Evolutionary conservation across 257 asterid species (phyloP).

Genomic region (Plantago major): DNA sequence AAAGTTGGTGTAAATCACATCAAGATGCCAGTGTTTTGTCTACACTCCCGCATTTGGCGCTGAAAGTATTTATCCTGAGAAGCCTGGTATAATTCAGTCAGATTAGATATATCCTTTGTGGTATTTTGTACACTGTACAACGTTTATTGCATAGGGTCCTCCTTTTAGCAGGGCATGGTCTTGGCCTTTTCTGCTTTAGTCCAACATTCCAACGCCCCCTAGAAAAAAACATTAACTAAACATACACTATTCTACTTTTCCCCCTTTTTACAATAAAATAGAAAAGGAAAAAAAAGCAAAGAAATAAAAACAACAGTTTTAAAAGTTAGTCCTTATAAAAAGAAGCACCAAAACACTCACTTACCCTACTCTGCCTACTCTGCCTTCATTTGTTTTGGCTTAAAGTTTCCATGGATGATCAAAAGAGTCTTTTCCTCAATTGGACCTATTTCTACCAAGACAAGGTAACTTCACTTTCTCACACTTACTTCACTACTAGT

Average conservation of each 20-base stretch:
- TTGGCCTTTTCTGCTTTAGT: constrained; percentile 50
- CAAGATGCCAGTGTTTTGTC: constrained; percentile 26
- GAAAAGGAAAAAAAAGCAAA: background rate
- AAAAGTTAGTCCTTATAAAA: constrained; percentile 34
- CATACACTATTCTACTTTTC: background rate
- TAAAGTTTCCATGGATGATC: constrained; percentile 52
- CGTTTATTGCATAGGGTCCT: background rate
- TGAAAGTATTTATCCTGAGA: constrained; percentile 23
- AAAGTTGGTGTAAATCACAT: constrained; percentile 19
- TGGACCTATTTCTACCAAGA: too few relatives aligned
- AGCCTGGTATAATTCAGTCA: background rate
- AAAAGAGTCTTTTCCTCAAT: constrained; percentile 42
- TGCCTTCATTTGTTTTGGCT: background rate
- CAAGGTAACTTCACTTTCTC: too few relatives aligned
- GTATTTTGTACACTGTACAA: background rate
- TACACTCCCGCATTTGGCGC: constrained; percentile 61
- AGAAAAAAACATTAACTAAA: constrained; percentile 2
- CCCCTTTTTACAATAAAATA: background rate
- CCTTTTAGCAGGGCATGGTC: constrained; percentile 10
- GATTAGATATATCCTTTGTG: constrained; percentile 2
- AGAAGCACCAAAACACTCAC: constrained; percentile 13
- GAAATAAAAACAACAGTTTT: constrained; percentile 13
- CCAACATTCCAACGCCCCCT: constrained; percentile 26
- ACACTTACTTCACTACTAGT: too few relatives aligned
- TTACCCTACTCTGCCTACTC: constrained; percentile 9